Conservation (phyloP, 2,329 filamentous ascomycete genomes). For the Cladosporium sp. region DNA sequence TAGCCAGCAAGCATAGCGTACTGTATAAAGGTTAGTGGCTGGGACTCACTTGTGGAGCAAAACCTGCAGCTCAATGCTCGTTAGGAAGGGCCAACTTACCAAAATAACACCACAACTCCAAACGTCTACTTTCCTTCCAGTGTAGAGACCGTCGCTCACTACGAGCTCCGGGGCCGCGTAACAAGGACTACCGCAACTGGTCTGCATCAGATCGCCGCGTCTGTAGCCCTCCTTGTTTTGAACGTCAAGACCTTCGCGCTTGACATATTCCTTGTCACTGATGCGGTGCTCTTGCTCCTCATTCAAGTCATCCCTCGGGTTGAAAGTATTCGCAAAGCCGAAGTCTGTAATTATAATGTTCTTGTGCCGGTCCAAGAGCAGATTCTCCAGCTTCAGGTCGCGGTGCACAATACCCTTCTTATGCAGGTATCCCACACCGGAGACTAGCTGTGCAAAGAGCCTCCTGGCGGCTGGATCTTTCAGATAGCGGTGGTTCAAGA, state of each 20-base stretch:
- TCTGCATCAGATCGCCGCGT: slow-evolving; percentile 95
- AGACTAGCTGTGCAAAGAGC: slow-evolving; percentile 91
- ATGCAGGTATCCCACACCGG: slow-evolving; percentile 93
- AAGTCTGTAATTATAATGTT: slow-evolving; percentile 99
- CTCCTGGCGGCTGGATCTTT: slow-evolving; percentile 89
- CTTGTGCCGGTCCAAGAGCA: slow-evolving; percentile 88
- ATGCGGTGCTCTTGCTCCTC: slow-evolving; percentile 89
- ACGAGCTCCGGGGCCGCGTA: slow-evolving; percentile 96
- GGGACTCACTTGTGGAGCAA: not conserved
- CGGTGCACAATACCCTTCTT: slow-evolving; percentile 98
- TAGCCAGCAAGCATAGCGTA: slow-evolving; percentile 99
- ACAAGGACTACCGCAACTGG: slow-evolving; percentile 95
- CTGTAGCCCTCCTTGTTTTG: slow-evolving; percentile 61
- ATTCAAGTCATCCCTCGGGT: slow-evolving; percentile 77
- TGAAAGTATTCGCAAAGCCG: slow-evolving; percentile 97
- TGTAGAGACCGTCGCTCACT: slow-evolving; percentile 95
- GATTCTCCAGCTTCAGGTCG: slow-evolving; percentile 92
- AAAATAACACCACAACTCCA: slow-evolving; percentile 99
- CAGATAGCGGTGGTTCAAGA: slow-evolving; percentile 90
- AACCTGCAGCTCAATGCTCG: not conserved
- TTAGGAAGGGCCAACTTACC: slow-evolving; percentile 52
- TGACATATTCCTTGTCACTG: slow-evolving; percentile 81
- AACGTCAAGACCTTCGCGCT: slow-evolving; percentile 78
- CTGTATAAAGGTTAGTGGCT: slow-evolving; percentile 44
- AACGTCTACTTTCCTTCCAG: slow-evolving; percentile 94